These are phyloP conservation scores for Acanthamoeba triangularis DNA, from an alignment of 208 protist species.

Conservation along the genomic window DNA sequence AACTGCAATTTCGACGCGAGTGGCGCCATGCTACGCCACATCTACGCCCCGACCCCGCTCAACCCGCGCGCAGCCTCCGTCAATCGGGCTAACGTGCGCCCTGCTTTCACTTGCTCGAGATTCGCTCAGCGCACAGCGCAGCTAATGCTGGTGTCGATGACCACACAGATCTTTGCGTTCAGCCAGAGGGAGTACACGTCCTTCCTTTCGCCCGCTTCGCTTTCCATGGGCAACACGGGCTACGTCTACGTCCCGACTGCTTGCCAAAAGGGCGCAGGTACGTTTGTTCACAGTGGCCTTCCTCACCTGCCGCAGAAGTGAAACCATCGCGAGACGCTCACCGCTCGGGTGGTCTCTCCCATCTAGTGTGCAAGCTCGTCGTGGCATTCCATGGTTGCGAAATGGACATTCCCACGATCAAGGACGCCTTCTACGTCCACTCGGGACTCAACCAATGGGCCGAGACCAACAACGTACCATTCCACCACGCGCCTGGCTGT, in stretches of 20 bases:
- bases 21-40: slow-evolving; percentile 41
- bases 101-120: not conserved
- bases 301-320: not conserved
- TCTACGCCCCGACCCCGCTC: not conserved
- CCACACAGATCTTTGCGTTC: slow-evolving; percentile 17
- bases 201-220: not conserved
- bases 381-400: slow-evolving; percentile 80
- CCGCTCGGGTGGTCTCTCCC: not conserved
- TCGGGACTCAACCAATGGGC: slow-evolving; percentile 78
- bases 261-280: slow-evolving; percentile 44
- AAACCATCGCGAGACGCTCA: not conserved
- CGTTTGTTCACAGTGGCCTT: not conserved
- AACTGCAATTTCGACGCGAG: slow-evolving; percentile 26
- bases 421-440: slow-evolving; percentile 66
- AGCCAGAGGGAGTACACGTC: not conserved
- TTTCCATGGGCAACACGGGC: not conserved
- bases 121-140: not conserved
- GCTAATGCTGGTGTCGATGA: not conserved
- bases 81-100: not conserved
- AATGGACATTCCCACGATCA: slow-evolving; percentile 29
- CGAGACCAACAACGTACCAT: slow-evolving; percentile 80
- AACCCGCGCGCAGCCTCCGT: not conserved
- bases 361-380: slow-evolving; percentile 55
- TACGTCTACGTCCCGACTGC: slow-evolving; percentile 41
- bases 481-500: not conserved